phyloP scores from a whole-genome alignment of 257 asterid genomes.

The Linderniella brevidens region DNA sequence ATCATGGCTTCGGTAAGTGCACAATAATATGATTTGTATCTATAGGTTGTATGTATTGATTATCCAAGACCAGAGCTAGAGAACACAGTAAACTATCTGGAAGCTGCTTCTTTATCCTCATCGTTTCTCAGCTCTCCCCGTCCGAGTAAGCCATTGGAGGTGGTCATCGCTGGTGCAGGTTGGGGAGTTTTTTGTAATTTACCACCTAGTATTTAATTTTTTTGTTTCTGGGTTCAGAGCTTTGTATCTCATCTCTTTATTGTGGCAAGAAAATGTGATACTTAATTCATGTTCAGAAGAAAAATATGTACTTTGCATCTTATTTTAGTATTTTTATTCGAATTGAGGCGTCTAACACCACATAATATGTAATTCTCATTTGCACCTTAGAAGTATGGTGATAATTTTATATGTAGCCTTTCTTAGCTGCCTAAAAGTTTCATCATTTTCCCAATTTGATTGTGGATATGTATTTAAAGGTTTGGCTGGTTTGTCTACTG shows the following conservation, averaged over 20 bases:
- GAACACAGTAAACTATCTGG: conserved; percentile 61
- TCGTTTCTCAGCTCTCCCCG: conserved; percentile 43
- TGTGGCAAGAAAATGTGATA: too few species aligned
- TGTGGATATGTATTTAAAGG: conserved; percentile 26
- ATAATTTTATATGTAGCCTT: too few species aligned
- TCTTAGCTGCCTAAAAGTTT: too few species aligned
- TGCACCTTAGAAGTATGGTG: too few species aligned
- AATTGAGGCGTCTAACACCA: too few species aligned
- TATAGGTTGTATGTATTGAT: conserved; percentile 79
- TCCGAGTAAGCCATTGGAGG: conserved; percentile 66
- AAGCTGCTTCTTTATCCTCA: conserved; percentile 78
- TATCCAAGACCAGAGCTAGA: conserved; percentile 84
- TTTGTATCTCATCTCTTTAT: too few species aligned
- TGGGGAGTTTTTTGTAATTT: neutral
- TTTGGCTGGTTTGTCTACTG: conserved; percentile 89
- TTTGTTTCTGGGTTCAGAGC: neutral
- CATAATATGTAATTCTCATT: too few species aligned
- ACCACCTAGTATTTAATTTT: neutral
- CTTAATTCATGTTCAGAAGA: too few species aligned
- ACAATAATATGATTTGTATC: conserved; percentile 9
- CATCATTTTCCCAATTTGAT: too few species aligned
- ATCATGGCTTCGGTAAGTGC: conserved; percentile 4
- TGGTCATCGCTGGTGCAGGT: conserved; percentile 98
- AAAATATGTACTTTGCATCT: too few species aligned
- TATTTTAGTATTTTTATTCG: too few species aligned